Base-by-base conservation (phyloP, 179 eudicot species). In the Silene noctiflora region DNA sequence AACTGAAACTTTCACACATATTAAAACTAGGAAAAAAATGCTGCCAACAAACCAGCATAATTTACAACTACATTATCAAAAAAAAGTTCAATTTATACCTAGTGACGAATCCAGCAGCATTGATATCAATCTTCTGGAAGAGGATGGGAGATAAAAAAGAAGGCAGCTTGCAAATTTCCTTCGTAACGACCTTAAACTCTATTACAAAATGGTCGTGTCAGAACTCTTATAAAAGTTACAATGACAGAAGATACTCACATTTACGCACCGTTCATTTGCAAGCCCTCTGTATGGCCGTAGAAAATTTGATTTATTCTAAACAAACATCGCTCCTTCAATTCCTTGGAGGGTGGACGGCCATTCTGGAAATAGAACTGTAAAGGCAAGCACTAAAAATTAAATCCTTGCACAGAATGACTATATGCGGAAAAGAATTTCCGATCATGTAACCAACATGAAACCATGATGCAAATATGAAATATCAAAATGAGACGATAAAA, bases 341-440 rank as follows among this genome's bases (percentile, higher is more conserved):
- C 98, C 85, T 86, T 92, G 35, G 96, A 91, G 29, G 98, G 86
- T 68, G 98, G 97, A 65, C 91, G 88, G n/a, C 99, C 99, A 86
- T 95, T 86, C 78, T 88, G 95, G 75, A 95, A 95, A 80, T 91
- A 95, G 83, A 95, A 95, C 99, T 94, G 91, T 71, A 83, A 69
- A 58, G 29, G 46, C 61, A 77, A 63, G 72, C 39, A 71, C 61
- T 62, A 68, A 35, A 22, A n/a, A 33, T 19, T 48, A 74, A 55
- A 25, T 29, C 12, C n/a, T 56, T 73, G 44, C 8, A 53, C n/a
- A 72, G 39, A 64, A 62, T 65, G 60, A 56, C 48, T 19, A 42
- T 53, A 66, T 19, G 29, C 12, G 31, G 10, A 24, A 24, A 55
- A 75, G 4, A 53, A 55, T 21, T 11, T 19, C 14, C 16, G 16